Evolutionary conservation across 768 basidiomycete genomes (phyloP).

Genomic region (Auricularia sp.): DNA sequence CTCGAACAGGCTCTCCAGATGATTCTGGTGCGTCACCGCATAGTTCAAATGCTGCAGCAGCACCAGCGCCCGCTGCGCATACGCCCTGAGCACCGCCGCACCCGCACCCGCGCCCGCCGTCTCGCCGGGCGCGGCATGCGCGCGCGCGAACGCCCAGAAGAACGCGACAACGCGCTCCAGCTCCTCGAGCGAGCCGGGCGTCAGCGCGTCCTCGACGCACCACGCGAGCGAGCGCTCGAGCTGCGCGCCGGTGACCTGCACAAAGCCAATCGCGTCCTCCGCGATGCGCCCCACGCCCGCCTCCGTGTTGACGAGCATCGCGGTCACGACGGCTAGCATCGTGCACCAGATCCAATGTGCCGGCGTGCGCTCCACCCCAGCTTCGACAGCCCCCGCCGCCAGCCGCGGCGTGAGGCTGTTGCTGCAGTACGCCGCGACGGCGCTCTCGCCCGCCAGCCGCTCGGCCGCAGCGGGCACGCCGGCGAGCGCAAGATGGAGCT

Average conservation of each 20-base stretch:
- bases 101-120: too few relatives aligned
- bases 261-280: constrained; percentile 74
- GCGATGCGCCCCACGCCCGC: constrained; percentile 61
- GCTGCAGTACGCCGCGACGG: constrained; percentile 72
- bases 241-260: constrained; percentile 77
- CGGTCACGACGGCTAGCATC: constrained; percentile 72
- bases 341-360: constrained; percentile 74
- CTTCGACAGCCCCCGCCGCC: constrained; percentile 62
- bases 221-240: constrained; percentile 67
- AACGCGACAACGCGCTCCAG: constrained; percentile 69
- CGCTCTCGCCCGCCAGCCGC: constrained; percentile 72
- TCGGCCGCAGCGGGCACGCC: constrained; percentile 71
- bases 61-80: constrained; percentile 55
- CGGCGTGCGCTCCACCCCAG: constrained; percentile 59
- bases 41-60: constrained; percentile 85
- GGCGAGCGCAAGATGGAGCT: constrained; percentile 80
- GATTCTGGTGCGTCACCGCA: constrained; percentile 82
- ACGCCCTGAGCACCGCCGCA: constrained; percentile 45
- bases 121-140: constrained; percentile 38
- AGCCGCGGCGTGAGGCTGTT: constrained; percentile 70
- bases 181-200: constrained; percentile 68
- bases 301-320: constrained; percentile 52
- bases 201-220: constrained; percentile 72
- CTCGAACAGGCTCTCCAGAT: constrained; percentile 71
- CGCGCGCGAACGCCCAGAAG: constrained; percentile 61